These are phyloP conservation scores for Macrolepiota dolichaula DNA, from an alignment of 768 basidiomycete species.

Conservation along the genomic window DNA sequence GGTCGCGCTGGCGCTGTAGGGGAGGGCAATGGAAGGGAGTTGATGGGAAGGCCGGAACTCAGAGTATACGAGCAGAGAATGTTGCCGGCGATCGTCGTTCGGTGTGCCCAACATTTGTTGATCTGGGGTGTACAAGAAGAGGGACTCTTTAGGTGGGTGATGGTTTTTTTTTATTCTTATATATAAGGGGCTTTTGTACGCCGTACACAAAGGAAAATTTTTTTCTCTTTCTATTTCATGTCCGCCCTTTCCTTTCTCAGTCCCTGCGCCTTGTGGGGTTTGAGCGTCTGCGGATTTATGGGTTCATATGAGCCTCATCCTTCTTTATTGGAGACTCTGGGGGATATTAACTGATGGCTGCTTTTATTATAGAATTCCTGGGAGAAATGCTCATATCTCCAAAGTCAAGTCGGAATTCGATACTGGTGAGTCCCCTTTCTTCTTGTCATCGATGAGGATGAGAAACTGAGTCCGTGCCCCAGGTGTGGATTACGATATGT, in stretches of 20 bases:
- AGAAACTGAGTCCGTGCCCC: not conserved
- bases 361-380: slow-evolving; percentile 59
- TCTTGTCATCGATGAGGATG: not conserved
- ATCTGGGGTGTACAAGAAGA: slow-evolving; percentile 85
- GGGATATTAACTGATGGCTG: slow-evolving; percentile 8
- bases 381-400: slow-evolving; percentile 76
- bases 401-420: slow-evolving; percentile 81
- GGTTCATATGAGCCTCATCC: not conserved
- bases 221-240: not conserved
- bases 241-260: not conserved
- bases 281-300: slow-evolving; percentile 5
- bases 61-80: slow-evolving; percentile 44
- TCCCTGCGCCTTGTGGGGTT: slow-evolving; percentile 10
- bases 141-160: slow-evolving; percentile 74
- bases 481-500: slow-evolving; percentile 88
- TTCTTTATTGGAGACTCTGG: slow-evolving; percentile 11
- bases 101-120: slow-evolving; percentile 80
- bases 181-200: not conserved
- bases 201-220: not conserved
- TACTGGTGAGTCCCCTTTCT: slow-evolving; percentile 42
- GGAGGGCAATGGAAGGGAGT: slow-evolving; percentile 3
- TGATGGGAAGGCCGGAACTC: slow-evolving; percentile 11
- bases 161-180: not conserved
- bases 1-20: not conserved
- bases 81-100: slow-evolving; percentile 73